Base-by-base conservation (phyloP, 176 grass and related monocot genomes). In the Eleusine indica region DNA sequence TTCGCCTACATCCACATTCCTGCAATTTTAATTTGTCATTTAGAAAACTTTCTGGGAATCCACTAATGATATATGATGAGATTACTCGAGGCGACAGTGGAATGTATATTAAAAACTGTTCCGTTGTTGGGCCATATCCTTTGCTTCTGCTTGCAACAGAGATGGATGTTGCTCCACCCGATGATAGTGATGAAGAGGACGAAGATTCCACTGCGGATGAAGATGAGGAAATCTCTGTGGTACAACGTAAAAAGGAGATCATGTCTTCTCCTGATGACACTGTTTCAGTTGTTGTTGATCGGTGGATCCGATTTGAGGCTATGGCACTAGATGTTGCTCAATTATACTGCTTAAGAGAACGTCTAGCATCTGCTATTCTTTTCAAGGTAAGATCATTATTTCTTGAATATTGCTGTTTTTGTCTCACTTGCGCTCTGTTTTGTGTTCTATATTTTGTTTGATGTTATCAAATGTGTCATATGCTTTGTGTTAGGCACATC, bases 241-340 rank as follows among this genome's bases (percentile, higher is more conserved):
- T 73, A 73, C 79, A 79, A 22, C 57, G 71, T 38, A 84, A 84
- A 65, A 83, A 90, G 39, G 78, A 94, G 40, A 95, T 98, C 38
- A 98, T 95, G 96, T 95, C 93, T 63, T 92, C 87, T 74, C 93
- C 96, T 69, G 91, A 98, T 53, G 95, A 90, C 44, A 86, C 63
- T 85, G 93, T 95, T 66, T 87, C 91, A 43, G 83, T 98, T 72
- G 80, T 98, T 70, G 70, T 98, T 86, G 96, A 98, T 74, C 84
- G 91, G 37, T 98, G 96, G 93, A 80, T 94, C 39, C 87, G 77
- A 67, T 98, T 95, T 90, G 82, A 95, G 13, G 78, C 91, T 38
- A 92, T 82, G 12, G 96, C 93, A 61, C 91, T 98, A 69, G 96
- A 95, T 88, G 93, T 92, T 90, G 96, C 96, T 84, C 93, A 98